Base-by-base conservation (phyloP, 176 grass and related monocot genomes). In the Panicum miliaceum region DNA sequence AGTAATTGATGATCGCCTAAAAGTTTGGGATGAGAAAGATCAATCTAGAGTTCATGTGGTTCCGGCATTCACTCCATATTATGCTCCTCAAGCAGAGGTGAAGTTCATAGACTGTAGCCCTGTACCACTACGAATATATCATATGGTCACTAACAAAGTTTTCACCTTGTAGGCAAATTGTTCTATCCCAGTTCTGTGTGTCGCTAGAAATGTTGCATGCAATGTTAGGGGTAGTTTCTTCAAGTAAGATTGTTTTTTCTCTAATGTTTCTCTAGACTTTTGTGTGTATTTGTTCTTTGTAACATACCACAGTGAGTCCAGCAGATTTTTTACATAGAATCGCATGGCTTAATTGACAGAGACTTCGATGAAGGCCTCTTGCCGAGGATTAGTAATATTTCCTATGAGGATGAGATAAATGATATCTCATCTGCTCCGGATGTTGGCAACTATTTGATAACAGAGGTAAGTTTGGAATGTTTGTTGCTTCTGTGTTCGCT, bases 21-120 rank as follows among this genome's bases (percentile, higher is more conserved):
- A 99, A 85, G 96, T 99, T 84, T 99, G 96, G 96, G 96, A 89
- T 89, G 96, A 99, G 74, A 99, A 94, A 84, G 96, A 99, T 86
- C 96, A 99, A 85, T 78, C 75, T 73, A 84, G 93, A 84, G 96
- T 99, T 80, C 96, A 99, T 79, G 91, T 99, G 41, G 96, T 99
- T 81, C 96, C 96, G 87, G 96, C 96, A 51, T 99, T 94, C 88
- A 89, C 93, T 37, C 96, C 96, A 53, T 99, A 99, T 75, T 99
- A 99, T 96, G 91, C 93, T 84, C 93, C 96, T 54, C 96, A 99
- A 81, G 93, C 96, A 53, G 93, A 96, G 96, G 96, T 96, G 93
- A 84, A 18, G 71, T 53, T 86, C 78, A 43, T 86, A 42, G 60
- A 50, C 40, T 59, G 35, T 84, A 56, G 22, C 54, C 22, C 18